phyloP scores from a whole-genome alignment of 2,329 filamentous ascomycete species.

The Pyrenophora graminea region DNA sequence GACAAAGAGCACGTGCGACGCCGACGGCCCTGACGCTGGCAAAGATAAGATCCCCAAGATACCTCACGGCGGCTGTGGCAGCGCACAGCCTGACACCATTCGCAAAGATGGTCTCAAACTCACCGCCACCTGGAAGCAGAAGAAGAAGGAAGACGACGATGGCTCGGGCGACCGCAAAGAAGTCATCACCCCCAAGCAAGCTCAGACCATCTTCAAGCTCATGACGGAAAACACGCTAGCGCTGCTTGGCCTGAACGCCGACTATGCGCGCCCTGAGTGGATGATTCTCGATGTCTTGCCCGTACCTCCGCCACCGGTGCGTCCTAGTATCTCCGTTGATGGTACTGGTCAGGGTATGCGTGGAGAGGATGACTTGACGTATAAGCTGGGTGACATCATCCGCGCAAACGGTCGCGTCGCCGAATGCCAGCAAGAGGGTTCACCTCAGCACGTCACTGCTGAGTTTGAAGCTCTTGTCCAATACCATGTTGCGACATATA shows the following conservation, averaged over 20 bases:
- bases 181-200: slow-evolving; percentile 79
- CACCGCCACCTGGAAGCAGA: slow-evolving; percentile 72
- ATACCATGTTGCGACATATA: slow-evolving; percentile 98
- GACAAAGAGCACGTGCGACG: slow-evolving; percentile 81
- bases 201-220: slow-evolving; percentile 81
- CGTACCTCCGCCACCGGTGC: slow-evolving; percentile 92
- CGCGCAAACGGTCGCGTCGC: slow-evolving; percentile 95
- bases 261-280: slow-evolving; percentile 97
- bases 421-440: slow-evolving; percentile 87
- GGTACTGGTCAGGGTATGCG: slow-evolving; percentile 89
- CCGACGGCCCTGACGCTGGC: slow-evolving; percentile 65
- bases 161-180: slow-evolving; percentile 74
- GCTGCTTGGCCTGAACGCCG: slow-evolving; percentile 88
- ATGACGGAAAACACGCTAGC: slow-evolving; percentile 80
- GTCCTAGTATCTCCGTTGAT: slow-evolving; percentile 96
- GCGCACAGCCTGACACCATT: slow-evolving; percentile 77
- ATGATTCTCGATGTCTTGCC: slow-evolving; percentile 95
- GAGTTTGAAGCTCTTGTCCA: slow-evolving; percentile 93
- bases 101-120: slow-evolving; percentile 85
- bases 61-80: slow-evolving; percentile 88
- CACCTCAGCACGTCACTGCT: slow-evolving; percentile 84
- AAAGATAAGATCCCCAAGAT: slow-evolving; percentile 55
- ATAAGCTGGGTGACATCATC: slow-evolving; percentile 98
- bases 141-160: slow-evolving; percentile 73
- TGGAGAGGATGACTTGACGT: slow-evolving; percentile 98